Percentiles rank a stretch among this genome's conserved stretches.
These are phyloP conservation scores for Mortierella hygrophila DNA, from an alignment of 192 early-diverging fungal genomes.

Conservation along the genomic window DNA sequence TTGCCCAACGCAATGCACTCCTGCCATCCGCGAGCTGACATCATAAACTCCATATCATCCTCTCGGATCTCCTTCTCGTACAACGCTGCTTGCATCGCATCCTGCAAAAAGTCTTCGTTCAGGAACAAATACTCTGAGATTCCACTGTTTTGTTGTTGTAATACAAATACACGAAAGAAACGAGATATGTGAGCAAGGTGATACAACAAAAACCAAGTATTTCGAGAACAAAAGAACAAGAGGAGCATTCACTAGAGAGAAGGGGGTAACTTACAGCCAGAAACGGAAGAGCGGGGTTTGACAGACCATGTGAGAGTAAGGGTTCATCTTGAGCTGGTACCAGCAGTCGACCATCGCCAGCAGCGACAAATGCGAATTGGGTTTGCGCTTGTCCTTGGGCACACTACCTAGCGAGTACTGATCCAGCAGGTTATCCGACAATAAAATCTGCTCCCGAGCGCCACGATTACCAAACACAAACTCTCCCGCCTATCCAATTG, in stretches of 20 bases:
- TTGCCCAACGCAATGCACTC: conserved; percentile 87
- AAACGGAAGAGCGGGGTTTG: conserved; percentile 96
- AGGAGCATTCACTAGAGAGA: no score
- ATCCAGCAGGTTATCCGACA: conserved; percentile 87
- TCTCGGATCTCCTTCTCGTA: conserved; percentile 78
- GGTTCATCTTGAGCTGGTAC: conserved; percentile 85
- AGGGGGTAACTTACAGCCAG: conserved; percentile 73
- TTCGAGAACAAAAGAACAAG: conserved; percentile 1
- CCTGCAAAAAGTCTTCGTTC: conserved; percentile 84
- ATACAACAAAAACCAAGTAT: not conserved
- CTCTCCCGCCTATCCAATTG: conserved; percentile 70
- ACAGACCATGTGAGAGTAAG: conserved; percentile 95
- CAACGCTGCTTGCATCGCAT: conserved; percentile 87
- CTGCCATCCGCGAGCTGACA: conserved; percentile 93
- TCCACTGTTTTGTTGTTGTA: conserved; percentile 64
- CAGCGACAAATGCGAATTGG: conserved; percentile 95
- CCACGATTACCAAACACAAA: conserved; percentile 86
- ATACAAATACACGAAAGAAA: not conserved
- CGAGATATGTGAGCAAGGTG: not conserved
- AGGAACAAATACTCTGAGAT: conserved; percentile 95
- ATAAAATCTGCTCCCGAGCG: conserved; percentile 74
- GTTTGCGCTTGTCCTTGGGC: conserved; percentile 73
- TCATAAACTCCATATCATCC: conserved; percentile 92
- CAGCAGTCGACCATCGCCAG: conserved; percentile 96
- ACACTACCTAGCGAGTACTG: conserved; percentile 89